Evolutionary conservation across 768 basidiomycete species (phyloP).

Genomic region (Lactarius quietus): DNA sequence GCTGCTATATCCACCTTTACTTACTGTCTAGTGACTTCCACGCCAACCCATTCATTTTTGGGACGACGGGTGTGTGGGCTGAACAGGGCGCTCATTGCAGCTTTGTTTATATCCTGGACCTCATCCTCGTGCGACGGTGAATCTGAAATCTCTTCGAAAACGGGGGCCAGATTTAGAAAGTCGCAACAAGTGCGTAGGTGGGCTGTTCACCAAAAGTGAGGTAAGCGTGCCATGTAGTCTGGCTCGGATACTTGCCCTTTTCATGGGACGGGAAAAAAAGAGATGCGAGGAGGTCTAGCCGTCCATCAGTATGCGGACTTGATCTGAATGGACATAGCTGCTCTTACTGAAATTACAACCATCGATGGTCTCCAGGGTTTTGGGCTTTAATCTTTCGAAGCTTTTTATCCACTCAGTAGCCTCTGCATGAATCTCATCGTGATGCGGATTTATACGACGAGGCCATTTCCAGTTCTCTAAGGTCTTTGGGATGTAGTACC

Average conservation of each 20-base stretch:
- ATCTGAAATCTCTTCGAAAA: constrained; percentile 25
- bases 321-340: not conserved
- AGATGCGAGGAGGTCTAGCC: constrained; percentile 25
- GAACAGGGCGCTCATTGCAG: constrained; percentile 22
- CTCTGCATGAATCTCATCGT: constrained; percentile 15
- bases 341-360: constrained; percentile 25
- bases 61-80: constrained; percentile 22
- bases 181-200: constrained; percentile 22
- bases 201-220: not conserved
- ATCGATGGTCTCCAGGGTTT: constrained; percentile 17
- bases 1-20: not conserved
- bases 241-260: not conserved
- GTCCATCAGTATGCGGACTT: not conserved
- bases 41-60: constrained; percentile 11
- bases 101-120: constrained; percentile 8
- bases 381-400: constrained; percentile 17
- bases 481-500: too few relatives aligned
- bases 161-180: constrained; percentile 6
- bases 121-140: not conserved
- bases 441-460: constrained; percentile 23
- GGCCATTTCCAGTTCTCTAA: too few relatives aligned
- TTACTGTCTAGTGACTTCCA: constrained; percentile 21
- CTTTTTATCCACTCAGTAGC: constrained; percentile 15
- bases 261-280: constrained; percentile 22
- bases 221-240: not conserved